Evolutionary conservation across 2,329 filamentous ascomycete genomes (phyloP).

Genomic region (Chaetomium globosum): DNA sequence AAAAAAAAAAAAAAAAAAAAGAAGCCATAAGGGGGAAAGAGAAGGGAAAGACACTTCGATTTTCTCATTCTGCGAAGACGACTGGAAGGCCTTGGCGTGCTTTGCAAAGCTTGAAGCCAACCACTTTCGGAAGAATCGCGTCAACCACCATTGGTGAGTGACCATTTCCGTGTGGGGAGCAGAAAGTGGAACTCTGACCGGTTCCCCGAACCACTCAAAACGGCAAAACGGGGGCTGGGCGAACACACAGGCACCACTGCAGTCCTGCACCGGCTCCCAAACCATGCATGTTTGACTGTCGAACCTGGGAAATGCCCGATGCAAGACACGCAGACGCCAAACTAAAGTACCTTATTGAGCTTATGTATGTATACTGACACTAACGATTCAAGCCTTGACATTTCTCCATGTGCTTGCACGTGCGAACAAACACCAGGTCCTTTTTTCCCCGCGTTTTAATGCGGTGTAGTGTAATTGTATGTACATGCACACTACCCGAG

Average conservation of each 20-base stretch:
- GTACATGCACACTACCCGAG: conserved; percentile 12
- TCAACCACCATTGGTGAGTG: conserved; percentile 13
- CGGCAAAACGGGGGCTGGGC: neutral
- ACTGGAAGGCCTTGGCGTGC: neutral
- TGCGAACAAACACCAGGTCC: neutral
- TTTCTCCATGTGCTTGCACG: neutral
- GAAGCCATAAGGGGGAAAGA: neutral
- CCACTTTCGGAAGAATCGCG: conserved; percentile 15
- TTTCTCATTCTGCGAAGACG: neutral
- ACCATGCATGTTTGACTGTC: no score
- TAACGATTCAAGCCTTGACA: neutral
- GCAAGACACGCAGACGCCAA: neutral
- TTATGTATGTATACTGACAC: neutral
- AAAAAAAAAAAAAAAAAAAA: neutral
- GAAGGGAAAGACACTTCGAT: neutral
- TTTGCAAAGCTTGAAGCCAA: conserved; percentile 9
- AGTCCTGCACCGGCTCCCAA: neutral
- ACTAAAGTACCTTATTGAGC: no score
- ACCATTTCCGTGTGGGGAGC: conserved; percentile 10
- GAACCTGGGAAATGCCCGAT: neutral
- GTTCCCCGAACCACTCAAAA: conserved; percentile 8
- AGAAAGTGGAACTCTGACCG: conserved; percentile 13
- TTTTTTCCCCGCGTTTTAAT: neutral
- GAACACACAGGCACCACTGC: conserved; percentile 1
- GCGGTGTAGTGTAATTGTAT: neutral